phyloP scores from a whole-genome alignment of 352 stramenopile species.

The Phytophthora uliginosa region DNA sequence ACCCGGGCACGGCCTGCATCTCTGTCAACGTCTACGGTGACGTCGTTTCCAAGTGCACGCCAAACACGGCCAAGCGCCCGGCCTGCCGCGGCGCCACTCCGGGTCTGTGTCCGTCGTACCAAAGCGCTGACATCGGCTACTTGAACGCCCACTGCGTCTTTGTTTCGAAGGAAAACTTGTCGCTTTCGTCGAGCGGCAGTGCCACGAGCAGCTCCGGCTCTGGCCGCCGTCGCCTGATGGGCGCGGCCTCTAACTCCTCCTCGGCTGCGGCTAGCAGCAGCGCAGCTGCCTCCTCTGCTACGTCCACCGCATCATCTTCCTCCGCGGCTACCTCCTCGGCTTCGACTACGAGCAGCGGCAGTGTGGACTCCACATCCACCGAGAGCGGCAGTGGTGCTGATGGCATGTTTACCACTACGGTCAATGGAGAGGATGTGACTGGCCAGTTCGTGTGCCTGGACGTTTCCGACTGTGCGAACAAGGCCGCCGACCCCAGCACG shows the following conservation, averaged over 20 bases:
- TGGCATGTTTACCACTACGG: slow-evolving; percentile 61
- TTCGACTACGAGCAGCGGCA: slow-evolving; percentile 17
- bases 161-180: slow-evolving; percentile 64
- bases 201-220: slow-evolving; percentile 28
- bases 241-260: slow-evolving; percentile 17
- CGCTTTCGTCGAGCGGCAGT: slow-evolving; percentile 29
- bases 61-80: slow-evolving; percentile 78
- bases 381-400: slow-evolving; percentile 35
- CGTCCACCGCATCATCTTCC: slow-evolving; percentile 4
- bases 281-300: not conserved
- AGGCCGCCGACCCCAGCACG: slow-evolving; percentile 55
- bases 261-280: slow-evolving; percentile 22
- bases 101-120: slow-evolving; percentile 84
- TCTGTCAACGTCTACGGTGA: slow-evolving; percentile 82
- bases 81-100: slow-evolving; percentile 79
- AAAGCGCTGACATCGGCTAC: slow-evolving; percentile 75
- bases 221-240: slow-evolving; percentile 31
- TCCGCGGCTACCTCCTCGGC: slow-evolving; percentile 20
- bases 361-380: slow-evolving; percentile 29
- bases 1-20: slow-evolving; percentile 80
- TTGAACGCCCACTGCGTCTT: slow-evolving; percentile 89
- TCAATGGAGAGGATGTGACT: slow-evolving; percentile 60
- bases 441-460: slow-evolving; percentile 70
- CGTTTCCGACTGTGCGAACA: slow-evolving; percentile 67
- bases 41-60: slow-evolving; percentile 83